Conservation (phyloP, 371 early-diverging fungal genomes). For the Apophysomyces ossiformis region DNA sequence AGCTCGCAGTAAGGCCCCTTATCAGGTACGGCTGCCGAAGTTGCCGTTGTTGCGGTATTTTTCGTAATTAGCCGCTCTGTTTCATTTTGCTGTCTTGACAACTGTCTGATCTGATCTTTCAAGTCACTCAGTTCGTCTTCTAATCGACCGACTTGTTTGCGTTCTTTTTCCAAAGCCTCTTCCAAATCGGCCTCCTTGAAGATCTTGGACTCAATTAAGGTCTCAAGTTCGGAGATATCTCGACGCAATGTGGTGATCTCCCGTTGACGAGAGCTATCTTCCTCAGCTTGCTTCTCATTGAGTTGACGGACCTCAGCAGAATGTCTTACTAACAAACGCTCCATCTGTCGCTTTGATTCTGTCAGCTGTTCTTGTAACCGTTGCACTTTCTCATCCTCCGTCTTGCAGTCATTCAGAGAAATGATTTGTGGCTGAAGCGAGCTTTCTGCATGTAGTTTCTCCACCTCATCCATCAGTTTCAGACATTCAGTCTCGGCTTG, state of each 20-base stretch:
- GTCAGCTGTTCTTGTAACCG: conserved; percentile 40
- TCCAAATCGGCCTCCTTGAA: conserved; percentile 79
- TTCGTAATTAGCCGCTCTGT: conserved; percentile 5
- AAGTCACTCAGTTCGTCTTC: conserved; percentile 57
- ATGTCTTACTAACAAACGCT: conserved; percentile 51
- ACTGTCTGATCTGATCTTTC: conserved; percentile 37
- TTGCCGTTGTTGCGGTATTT: conserved; percentile 12
- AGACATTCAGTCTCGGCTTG: conserved; percentile 74
- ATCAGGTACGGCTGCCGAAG: conserved; percentile 17
- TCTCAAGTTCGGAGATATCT: conserved; percentile 73
- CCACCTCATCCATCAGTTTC: conserved; percentile 78
- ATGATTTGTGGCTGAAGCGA: conserved; percentile 35
- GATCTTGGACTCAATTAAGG: conserved; percentile 76
- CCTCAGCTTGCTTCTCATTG: conserved; percentile 56
- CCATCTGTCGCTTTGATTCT: conserved; percentile 59
- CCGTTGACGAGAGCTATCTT: conserved; percentile 61
- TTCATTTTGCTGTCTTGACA: conserved; percentile 8
- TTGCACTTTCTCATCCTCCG: conserved; percentile 28
- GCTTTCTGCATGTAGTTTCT: conserved; percentile 68
- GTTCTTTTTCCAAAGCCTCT: conserved; percentile 62
- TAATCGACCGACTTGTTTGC: conserved; percentile 55
- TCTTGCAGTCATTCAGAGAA: conserved; percentile 31
- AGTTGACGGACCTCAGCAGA: conserved; percentile 58
- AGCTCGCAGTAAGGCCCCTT: conserved; percentile 62
- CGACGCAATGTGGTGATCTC: conserved; percentile 64